phyloP scores from a whole-genome alignment of 78 protist species.

The Dictyostelium brefeldianum region DNA sequence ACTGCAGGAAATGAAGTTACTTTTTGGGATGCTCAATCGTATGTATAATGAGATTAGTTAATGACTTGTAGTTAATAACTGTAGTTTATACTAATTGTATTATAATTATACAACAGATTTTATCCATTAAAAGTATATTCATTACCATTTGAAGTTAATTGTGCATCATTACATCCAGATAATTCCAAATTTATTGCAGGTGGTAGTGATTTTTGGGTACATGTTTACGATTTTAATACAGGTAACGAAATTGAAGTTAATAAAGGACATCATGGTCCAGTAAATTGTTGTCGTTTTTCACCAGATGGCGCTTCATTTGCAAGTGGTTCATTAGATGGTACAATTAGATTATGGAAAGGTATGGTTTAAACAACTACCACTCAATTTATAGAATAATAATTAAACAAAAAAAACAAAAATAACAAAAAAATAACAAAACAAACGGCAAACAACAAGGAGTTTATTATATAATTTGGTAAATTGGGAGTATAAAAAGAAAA shows the following conservation, averaged over 20 bases:
- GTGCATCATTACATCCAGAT: slow-evolving; percentile 87
- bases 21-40: slow-evolving; percentile 72
- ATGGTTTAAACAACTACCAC: neutral
- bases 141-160: slow-evolving; percentile 68
- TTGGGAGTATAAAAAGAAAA: too few relatives aligned
- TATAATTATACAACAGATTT: slow-evolving; percentile 6
- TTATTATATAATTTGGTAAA: too few relatives aligned
- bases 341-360: slow-evolving; percentile 10
- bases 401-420: too few relatives aligned
- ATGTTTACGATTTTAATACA: slow-evolving; percentile 86
- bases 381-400: too few relatives aligned
- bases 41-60: too few relatives aligned
- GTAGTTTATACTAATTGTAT: neutral
- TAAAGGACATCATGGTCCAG: slow-evolving; percentile 94
- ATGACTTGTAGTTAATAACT: neutral
- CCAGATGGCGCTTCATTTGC: slow-evolving; percentile 86
- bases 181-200: slow-evolving; percentile 84
- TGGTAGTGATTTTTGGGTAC: slow-evolving; percentile 90
- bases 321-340: slow-evolving; percentile 48
- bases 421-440: too few relatives aligned
- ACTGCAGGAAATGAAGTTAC: slow-evolving; percentile 63
- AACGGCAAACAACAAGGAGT: too few relatives aligned
- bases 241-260: slow-evolving; percentile 72
- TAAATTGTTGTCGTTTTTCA: slow-evolving; percentile 85
- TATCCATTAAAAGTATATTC: slow-evolving; percentile 52